Base-by-base conservation (phyloP, 164 flowering plant genomes). In the Dillenia suffruticosa region DNA sequence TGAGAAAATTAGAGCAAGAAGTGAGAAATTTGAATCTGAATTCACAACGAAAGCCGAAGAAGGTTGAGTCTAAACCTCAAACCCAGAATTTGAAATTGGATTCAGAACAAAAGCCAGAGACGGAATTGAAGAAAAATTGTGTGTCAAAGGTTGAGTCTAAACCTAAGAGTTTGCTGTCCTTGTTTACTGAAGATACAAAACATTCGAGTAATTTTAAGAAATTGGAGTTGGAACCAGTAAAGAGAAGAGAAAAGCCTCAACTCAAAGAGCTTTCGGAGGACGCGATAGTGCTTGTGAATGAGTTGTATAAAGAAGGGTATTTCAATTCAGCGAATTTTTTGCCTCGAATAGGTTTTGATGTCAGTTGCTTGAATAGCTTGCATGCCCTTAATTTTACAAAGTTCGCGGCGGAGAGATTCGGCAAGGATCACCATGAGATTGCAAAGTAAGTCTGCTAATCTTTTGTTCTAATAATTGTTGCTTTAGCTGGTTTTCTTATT, bases 371-470 rank as follows among this genome's bases (percentile, higher is more conserved):
- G 46, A 64, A 74, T 56, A 54, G 68, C 44, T 61, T 63, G 19
- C 81, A 77, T 72, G 77, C 68, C 40, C 70, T 81, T 22, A 72
- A 65, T 1, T 85, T 50, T 67, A 16, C 81, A 9, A 73, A 69
- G 74, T 74, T 46, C 65, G 81, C 83, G 0, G 75, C 81, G 0
- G 76, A 72, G 57, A 73, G 59, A 68, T 83, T 85, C 70, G 86
- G 75, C 12, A 72, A 59, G 46, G 86, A 83, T 66, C 64, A 85
- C 45, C 81, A 81, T 63, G 82, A 79, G 44, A 78, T 85, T 57
- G 76, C 83, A n/a, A 80, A 76, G 90, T 85, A 70, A 74, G 88
- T 45, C 17, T 16, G 16, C 10, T 13, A 19, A 47, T 63, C 15
- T 47, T 11, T 45, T 58, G 44, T 59, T 49, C 1, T 15, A 13